These are phyloP conservation scores for Panicum miliaceum DNA, from an alignment of 176 grass and related monocot species.

Conservation along the genomic window DNA sequence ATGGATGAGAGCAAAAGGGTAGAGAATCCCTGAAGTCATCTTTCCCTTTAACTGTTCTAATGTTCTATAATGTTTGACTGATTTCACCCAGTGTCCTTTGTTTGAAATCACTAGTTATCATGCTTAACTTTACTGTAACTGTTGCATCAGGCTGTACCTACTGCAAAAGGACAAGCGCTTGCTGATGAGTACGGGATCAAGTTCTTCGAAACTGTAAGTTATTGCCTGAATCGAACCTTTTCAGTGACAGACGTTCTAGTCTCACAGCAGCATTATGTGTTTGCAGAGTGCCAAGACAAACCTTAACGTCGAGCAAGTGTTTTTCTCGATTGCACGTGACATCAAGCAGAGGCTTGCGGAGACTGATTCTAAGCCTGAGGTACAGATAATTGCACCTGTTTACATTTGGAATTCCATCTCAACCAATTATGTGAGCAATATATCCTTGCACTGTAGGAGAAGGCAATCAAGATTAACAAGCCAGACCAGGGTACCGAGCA, in stretches of 20 bases:
- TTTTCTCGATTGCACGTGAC: slow-evolving; percentile 92
- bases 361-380: slow-evolving; percentile 87
- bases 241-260: neutral
- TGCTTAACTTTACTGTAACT: neutral
- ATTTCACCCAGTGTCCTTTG: neutral
- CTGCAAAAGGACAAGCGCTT: slow-evolving; percentile 90
- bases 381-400: slow-evolving; percentile 27
- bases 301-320: slow-evolving; percentile 94
- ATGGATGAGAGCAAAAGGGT: slow-evolving; percentile 99
- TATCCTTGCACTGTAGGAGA: slow-evolving; percentile 62
- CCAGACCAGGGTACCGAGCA: slow-evolving; percentile 41
- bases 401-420: neutral
- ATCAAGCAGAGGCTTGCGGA: slow-evolving; percentile 89
- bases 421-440: slow-evolving; percentile 19
- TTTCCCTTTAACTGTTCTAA: neutral
- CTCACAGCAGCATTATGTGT: neutral
- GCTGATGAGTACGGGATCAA: slow-evolving; percentile 98
- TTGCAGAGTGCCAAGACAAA: slow-evolving; percentile 96
- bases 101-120: slow-evolving; percentile 21
- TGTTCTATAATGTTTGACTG: slow-evolving; percentile 21
- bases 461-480: slow-evolving; percentile 87
- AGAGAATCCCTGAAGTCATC: neutral
- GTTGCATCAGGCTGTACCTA: slow-evolving; percentile 83
- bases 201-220: slow-evolving; percentile 96
- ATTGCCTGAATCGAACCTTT: neutral